A percentile compares a stretch with the other conserved stretches of the same genome.
Evolutionary conservation across 108 stramenopile genomes (phyloP).

Genomic region (Conticribra weissflogii): DNA sequence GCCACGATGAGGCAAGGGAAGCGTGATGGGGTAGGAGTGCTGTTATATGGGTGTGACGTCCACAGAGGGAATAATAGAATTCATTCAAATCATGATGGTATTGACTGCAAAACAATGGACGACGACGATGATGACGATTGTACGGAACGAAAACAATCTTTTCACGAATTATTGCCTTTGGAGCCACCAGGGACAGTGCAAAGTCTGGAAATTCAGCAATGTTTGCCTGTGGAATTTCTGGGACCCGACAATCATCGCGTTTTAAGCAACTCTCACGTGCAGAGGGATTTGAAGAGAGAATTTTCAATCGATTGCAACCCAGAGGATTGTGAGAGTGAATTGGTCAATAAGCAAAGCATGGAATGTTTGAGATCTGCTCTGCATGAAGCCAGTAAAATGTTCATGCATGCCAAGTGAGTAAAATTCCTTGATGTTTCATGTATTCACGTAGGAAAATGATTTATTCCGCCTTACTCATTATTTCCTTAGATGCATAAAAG

Average conservation of each 20-base stretch:
- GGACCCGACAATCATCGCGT: slow-evolving; percentile 14
- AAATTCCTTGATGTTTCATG: too few relatives aligned
- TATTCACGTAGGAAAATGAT: too few relatives aligned
- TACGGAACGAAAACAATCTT: slow-evolving; percentile 25
- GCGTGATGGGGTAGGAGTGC: slow-evolving; percentile 69
- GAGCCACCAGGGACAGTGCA: slow-evolving; percentile 63
- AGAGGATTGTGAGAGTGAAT: slow-evolving; percentile 5
- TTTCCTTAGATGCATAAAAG: slow-evolving; percentile 46
- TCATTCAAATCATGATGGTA: too few relatives aligned
- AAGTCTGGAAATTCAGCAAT: slow-evolving; percentile 35
- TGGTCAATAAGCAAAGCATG: slow-evolving; percentile 11
- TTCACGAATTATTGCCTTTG: slow-evolving; percentile 59
- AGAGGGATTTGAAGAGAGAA: slow-evolving; percentile 58
- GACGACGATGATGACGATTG: slow-evolving; percentile 41
- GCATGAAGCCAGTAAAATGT: slow-evolving; percentile 53
- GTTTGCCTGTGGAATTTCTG: slow-evolving; percentile 1
- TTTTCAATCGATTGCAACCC: slow-evolving; percentile 29
- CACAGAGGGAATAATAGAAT: slow-evolving; percentile 8
- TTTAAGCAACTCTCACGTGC: slow-evolving; percentile 3
- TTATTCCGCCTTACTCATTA: too few relatives aligned
- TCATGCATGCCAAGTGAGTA: slow-evolving; percentile 57
- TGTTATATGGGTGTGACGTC: slow-evolving; percentile 53
- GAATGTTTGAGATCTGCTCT: slow-evolving; percentile 28
- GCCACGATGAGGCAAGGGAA: slow-evolving; percentile 67
- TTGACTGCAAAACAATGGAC: slow-evolving; percentile 30